Evolutionary conservation across 2,329 filamentous ascomycete species (phyloP).

Genomic region (Zymoseptoria ardabiliae): DNA sequence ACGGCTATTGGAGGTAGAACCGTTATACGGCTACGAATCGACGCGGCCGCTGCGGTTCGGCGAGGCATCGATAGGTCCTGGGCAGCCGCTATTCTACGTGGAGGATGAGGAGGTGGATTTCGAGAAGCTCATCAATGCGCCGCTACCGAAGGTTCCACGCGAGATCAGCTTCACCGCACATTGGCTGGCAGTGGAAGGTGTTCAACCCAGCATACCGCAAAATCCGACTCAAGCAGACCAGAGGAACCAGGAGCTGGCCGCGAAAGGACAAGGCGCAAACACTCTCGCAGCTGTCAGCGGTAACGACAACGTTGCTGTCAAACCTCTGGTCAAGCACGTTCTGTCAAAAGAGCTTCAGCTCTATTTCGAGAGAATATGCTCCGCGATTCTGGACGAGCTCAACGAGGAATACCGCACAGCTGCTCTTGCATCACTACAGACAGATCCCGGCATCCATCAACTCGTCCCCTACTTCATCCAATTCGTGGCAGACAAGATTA

Average conservation of each 20-base stretch:
- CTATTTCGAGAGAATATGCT: conserved; percentile 93
- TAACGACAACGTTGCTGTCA: conserved; percentile 74
- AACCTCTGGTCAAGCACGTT: conserved; percentile 90
- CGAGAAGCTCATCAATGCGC: conserved; percentile 96
- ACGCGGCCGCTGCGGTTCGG: conserved; percentile 83
- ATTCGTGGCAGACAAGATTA: conserved; percentile 92
- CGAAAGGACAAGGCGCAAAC: conserved; percentile 85
- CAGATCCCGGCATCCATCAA: conserved; percentile 90
- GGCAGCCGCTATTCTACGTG: conserved; percentile 92
- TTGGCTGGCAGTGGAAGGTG: conserved; percentile 95
- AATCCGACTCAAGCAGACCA: conserved; percentile 75
- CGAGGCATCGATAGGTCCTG: conserved; percentile 85
- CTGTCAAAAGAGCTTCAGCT: conserved; percentile 92
- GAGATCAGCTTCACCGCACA: conserved; percentile 93
- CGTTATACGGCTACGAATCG: conserved; percentile 92
- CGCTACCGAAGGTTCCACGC: conserved; percentile 85
- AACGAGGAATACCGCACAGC: conserved; percentile 82
- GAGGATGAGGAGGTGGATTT: conserved; percentile 99
- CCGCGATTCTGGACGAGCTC: conserved; percentile 77
- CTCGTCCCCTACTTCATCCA: conserved; percentile 94
- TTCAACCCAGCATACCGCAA: conserved; percentile 92
- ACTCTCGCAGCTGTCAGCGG: conserved; percentile 76
- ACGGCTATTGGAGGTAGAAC: conserved; percentile 82
- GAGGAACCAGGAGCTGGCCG: conserved; percentile 73
- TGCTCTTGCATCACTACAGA: conserved; percentile 74